A percentile compares a stretch with the other conserved stretches of the same genome.
phyloP scores from a whole-genome alignment of 2,329 filamentous ascomycete genomes.

The Fusarium sterilihyphosum region DNA sequence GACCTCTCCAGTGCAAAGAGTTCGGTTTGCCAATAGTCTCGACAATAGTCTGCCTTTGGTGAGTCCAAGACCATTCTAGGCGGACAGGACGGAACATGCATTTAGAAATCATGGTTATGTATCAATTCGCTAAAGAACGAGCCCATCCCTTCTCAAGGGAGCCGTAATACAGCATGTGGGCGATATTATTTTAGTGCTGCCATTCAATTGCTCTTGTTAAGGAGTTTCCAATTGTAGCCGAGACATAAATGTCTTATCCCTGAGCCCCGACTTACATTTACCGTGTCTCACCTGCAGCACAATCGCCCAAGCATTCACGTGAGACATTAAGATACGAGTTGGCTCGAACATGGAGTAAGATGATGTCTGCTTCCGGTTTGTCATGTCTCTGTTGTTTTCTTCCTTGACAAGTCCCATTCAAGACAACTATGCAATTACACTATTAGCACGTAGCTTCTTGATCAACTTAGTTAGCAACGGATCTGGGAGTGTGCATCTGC shows the following conservation, averaged over 20 bases:
- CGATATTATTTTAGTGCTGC: background rate
- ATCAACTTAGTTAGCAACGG: background rate
- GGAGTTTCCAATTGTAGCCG: background rate
- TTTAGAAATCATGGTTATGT: background rate
- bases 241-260: conserved; percentile 1
- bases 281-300: background rate
- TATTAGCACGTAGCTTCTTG: background rate
- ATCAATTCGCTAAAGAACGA: background rate
- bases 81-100: conserved; percentile 5
- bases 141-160: background rate
- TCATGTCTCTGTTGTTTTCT: background rate
- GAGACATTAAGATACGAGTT: background rate
- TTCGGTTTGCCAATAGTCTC: background rate
- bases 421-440: background rate
- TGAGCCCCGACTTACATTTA: background rate
- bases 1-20: background rate
- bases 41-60: background rate
- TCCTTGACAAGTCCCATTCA: background rate
- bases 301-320: background rate
- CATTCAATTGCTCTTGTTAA: background rate
- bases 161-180: background rate
- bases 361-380: background rate
- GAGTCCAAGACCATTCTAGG: background rate
- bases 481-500: conserved; percentile 19
- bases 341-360: background rate